phyloP scores from a whole-genome alignment of 2,329 filamentous ascomycete species.

The Neurospora sp. region DNA sequence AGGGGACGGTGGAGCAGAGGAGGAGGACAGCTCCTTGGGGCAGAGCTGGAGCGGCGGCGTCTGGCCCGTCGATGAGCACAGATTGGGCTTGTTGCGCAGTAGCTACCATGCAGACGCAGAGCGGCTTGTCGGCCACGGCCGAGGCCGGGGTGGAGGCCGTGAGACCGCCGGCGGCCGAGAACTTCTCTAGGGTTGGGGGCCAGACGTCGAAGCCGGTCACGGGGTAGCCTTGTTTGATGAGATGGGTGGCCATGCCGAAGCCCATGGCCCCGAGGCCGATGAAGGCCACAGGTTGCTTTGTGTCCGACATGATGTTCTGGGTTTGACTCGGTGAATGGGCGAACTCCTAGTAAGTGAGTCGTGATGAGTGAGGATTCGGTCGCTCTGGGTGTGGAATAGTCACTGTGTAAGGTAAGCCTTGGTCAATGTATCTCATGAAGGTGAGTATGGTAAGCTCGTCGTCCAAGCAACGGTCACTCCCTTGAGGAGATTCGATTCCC shows the following conservation, averaged over 20 bases:
- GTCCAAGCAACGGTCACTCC: not conserved
- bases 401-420: not conserved
- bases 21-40: conserved; percentile 50
- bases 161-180: conserved; percentile 51
- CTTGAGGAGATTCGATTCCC: not conserved
- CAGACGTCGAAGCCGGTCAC: conserved; percentile 67
- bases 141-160: conserved; percentile 49
- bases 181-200: conserved; percentile 54
- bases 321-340: not conserved
- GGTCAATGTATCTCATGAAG: not conserved
- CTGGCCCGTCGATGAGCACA: conserved; percentile 50
- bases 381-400: not conserved
- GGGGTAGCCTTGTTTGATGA: conserved; percentile 54
- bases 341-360: not conserved
- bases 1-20: conserved; percentile 61
- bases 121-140: conserved; percentile 47
- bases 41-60: conserved; percentile 38
- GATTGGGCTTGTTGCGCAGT: conserved; percentile 58
- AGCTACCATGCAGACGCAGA: conserved; percentile 67
- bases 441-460: not conserved
- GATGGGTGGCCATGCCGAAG: conserved; percentile 69
- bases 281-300: conserved; percentile 44
- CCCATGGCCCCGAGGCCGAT: conserved; percentile 75
- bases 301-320: conserved; percentile 17
- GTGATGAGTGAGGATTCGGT: not conserved